Evolutionary conservation across 208 protist species (phyloP), one percentile per base, ranked within the genome.

Genomic region (Acanthamoeba sp.): DNA sequence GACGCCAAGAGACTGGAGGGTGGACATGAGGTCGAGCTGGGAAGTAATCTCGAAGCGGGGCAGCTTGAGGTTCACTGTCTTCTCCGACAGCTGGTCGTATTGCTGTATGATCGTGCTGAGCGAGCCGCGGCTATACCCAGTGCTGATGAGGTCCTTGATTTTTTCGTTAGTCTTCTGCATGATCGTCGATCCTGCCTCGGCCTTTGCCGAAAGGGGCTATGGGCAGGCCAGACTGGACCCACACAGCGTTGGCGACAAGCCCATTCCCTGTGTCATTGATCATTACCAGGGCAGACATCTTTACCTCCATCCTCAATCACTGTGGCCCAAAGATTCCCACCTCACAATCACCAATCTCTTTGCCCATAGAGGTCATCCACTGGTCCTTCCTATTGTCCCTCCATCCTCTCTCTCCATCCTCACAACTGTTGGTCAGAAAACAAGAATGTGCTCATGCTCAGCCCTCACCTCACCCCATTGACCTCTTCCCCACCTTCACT

Each of bases 161-260:
- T 64, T 89, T 22, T 89, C 27, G 18, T 89, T 34, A n/a, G 82
- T 89, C 52, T 89, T 32, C 50, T 89, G 16, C 20, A 9, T 2
- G 24, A 89, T 9, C 50, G 82, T 89, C 64, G 82, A 89, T 89
- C 4, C 14, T 62, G 20, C 9, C 20, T 5, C 50, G 45, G 82
- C 82, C 48, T 89, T 22, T 42, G 82, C 82, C 40, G 29, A 10
- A 2, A 66, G n/a, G 50, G 14, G 62, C 45, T 9, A 64, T 14
- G 0, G 24, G 27, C 0, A 45, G 42, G 20, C 18, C 38, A 2
- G 52, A 20, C 4, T n/a, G 16, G 2, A 89, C 38, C 82, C 82
- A 89, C n/a, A 89, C 34, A 4, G 82, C 82, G 52, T 62, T 89
- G 82, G 82, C 45, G n/a, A 64, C 48, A n/a, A n/a, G n/a, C n/a